Base-by-base conservation (phyloP, 2,329 filamentous ascomycete species). In the Aspergillus fischeri region DNA sequence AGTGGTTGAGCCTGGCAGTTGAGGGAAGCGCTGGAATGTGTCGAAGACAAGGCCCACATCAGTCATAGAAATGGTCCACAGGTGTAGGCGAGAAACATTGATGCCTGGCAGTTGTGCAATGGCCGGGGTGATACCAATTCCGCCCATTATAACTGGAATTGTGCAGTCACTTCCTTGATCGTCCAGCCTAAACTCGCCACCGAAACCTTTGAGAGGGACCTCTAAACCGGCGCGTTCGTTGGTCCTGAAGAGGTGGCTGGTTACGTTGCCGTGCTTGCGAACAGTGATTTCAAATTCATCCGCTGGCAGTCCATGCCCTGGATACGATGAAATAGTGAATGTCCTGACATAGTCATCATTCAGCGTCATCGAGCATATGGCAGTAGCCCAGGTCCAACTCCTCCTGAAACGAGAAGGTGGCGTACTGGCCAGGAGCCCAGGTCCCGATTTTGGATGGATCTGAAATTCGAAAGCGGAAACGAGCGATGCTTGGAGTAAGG, bases 331-430 rank as follows among this genome's bases (percentile, higher is more conserved):
- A 0, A 96, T 81, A 1, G 91, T 96, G 67, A 96, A 96, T 0
- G 91, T 95, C 28, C 91, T 80, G 4, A 94, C 79, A 60, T 85
- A 92, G 69, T 96, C 91, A 68, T 96, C 91, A 65, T 96, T 96
- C 17, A 96, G 71, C 90, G 56, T 89, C 85, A 61, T 95, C 87
- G 2, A 86, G 80, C 91, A 96, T 96, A 70, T 96, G 92, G 51
- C 81, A 84, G 72, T 91, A 96, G 0, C 91, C 91, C 10, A 80
- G 72, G 61, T 89, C 85, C 1, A 96, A 76, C 65, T 92, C 86
- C 0, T 79, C 71, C 11, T 81, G 78, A 66, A 95, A 92, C 59
- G 89, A 86, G 2, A 96, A 73, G 1, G 89, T 91, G 20, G 90
- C 83, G 73, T 94, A 90, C 67, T 95, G 90, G 0, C 91, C 91